Conservation (phyloP, 768 basidiomycete genomes). For the Suillus americanus region DNA sequence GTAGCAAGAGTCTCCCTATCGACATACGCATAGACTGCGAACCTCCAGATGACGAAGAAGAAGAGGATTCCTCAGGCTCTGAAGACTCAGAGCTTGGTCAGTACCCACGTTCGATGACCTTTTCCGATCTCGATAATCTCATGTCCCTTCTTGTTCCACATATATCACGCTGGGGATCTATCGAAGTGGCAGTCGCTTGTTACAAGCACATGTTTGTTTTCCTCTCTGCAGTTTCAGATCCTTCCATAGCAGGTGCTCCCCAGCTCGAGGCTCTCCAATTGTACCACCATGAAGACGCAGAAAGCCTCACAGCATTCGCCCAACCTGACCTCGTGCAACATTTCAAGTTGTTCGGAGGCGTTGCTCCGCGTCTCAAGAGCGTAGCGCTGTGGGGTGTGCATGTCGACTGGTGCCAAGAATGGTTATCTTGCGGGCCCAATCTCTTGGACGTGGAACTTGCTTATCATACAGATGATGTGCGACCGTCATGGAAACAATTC, state of each 20-base stretch:
- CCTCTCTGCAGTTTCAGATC: slow-evolving; percentile 41
- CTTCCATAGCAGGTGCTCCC: slow-evolving; percentile 45
- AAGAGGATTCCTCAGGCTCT: slow-evolving; percentile 18
- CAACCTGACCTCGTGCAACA: slow-evolving; percentile 27
- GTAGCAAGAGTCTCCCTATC: slow-evolving; percentile 55
- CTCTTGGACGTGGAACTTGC: slow-evolving; percentile 57
- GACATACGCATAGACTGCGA: slow-evolving; percentile 51
- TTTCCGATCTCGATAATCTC: slow-evolving; percentile 24
- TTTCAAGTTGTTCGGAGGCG: slow-evolving; percentile 55
- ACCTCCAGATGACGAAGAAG: slow-evolving; percentile 22
- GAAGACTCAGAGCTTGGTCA: slow-evolving; percentile 29
- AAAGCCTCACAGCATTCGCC: slow-evolving; percentile 27
- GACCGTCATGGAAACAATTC: slow-evolving; percentile 59
- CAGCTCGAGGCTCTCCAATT: slow-evolving; percentile 53
- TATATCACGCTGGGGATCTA: slow-evolving; percentile 50
- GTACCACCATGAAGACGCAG: slow-evolving; percentile 53
- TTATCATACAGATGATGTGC: slow-evolving; percentile 61
- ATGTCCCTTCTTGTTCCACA: slow-evolving; percentile 48
- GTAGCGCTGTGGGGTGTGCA: slow-evolving; percentile 69
- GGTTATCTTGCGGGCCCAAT: slow-evolving; percentile 23
- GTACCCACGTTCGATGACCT: slow-evolving; percentile 19
- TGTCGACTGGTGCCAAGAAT: slow-evolving; percentile 57
- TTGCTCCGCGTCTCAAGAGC: slow-evolving; percentile 47
- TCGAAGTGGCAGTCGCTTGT: slow-evolving; percentile 46
- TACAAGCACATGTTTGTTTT: slow-evolving; percentile 49